Percentiles rank a stretch among this genome's conserved stretches.
These are phyloP conservation scores for Ceratocystis colombiana DNA, from an alignment of 2,329 filamentous ascomycete genomes.

Conservation along the genomic window DNA sequence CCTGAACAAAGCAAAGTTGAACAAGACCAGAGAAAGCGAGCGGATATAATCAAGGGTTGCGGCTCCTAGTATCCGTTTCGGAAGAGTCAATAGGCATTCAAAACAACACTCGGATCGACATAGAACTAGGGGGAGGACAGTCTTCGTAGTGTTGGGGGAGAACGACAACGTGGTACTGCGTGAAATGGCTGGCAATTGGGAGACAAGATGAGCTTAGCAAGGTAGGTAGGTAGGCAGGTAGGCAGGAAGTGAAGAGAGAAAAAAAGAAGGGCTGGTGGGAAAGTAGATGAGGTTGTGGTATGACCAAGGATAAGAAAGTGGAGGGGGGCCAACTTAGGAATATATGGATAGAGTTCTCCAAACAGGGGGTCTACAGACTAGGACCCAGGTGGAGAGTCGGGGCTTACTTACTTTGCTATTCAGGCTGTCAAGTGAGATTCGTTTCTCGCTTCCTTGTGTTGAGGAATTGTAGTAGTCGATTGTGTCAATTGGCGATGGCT, in stretches of 20 bases:
- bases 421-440: neutral
- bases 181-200: slow-evolving; percentile 4
- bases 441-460: slow-evolving; percentile 11
- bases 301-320: slow-evolving; percentile 11
- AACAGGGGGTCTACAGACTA: neutral
- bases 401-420: neutral
- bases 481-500: neutral
- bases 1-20: slow-evolving; percentile 13
- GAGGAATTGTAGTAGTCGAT: slow-evolving; percentile 8
- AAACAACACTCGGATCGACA: slow-evolving; percentile 10
- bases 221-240: neutral
- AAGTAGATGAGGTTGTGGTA: slow-evolving; percentile 1
- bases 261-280: slow-evolving; percentile 12
- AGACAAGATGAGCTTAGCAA: neutral
- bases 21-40: neutral
- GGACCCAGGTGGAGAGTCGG: neutral
- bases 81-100: neutral
- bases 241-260: neutral
- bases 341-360: slow-evolving; percentile 3
- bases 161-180: neutral
- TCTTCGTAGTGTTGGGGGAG: neutral
- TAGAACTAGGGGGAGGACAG: neutral
- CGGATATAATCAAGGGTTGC: slow-evolving; percentile 6
- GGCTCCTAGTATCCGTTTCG: neutral
- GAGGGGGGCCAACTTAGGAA: slow-evolving; percentile 2